Evolutionary conservation across 768 basidiomycete genomes (phyloP).

Genomic region (Boletus huronensis): DNA sequence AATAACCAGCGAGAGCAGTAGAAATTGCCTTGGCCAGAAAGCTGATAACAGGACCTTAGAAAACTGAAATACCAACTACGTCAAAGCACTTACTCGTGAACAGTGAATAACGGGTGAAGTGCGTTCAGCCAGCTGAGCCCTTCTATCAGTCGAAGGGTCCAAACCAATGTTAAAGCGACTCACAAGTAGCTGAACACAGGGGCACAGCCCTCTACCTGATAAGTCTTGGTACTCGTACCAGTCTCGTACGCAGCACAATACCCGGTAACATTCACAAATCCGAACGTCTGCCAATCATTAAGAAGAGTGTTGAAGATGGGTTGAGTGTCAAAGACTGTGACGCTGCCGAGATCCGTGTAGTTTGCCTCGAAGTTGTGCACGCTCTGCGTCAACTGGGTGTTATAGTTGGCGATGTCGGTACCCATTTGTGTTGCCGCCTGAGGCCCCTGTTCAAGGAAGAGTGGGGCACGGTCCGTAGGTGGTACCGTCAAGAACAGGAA

Average conservation of each 20-base stretch:
- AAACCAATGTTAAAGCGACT: slow-evolving; percentile 22
- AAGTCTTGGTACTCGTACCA: slow-evolving; percentile 50
- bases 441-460: slow-evolving; percentile 42
- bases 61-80: not conserved
- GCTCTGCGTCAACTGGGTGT: slow-evolving; percentile 40
- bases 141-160: not conserved
- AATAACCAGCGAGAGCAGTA: slow-evolving; percentile 39
- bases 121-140: slow-evolving; percentile 53
- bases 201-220: slow-evolving; percentile 54
- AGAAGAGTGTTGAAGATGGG: slow-evolving; percentile 57
- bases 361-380: slow-evolving; percentile 39
- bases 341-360: slow-evolving; percentile 42
- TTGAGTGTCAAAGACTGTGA: slow-evolving; percentile 52
- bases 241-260: slow-evolving; percentile 58
- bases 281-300: slow-evolving; percentile 48
- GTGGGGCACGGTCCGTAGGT: slow-evolving; percentile 53
- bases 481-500: slow-evolving; percentile 65
- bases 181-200: slow-evolving; percentile 66
- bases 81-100: slow-evolving; percentile 49
- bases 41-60: slow-evolving; percentile 28
- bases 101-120: slow-evolving; percentile 59
- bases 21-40: slow-evolving; percentile 50
- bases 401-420: slow-evolving; percentile 46
- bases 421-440: slow-evolving; percentile 28
- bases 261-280: slow-evolving; percentile 57